Conservation (phyloP, 1,284 basidiomycete genomes). For the Rhodotorula sp. region DNA sequence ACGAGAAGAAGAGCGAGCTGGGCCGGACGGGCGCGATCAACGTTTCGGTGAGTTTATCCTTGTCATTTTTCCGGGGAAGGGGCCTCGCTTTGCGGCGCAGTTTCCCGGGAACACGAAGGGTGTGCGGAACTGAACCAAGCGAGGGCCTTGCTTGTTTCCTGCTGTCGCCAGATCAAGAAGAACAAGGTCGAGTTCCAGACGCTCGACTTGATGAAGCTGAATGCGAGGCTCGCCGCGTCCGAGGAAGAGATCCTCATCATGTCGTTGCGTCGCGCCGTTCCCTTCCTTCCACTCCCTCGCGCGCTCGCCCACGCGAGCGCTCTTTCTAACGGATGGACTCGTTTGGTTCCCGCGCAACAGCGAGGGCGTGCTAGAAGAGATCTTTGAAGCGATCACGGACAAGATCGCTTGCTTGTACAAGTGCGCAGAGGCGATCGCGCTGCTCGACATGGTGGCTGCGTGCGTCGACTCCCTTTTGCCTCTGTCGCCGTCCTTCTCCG, state of each 20-base stretch:
- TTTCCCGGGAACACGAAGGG: too few species aligned
- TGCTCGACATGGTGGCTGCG: slow-evolving; percentile 80
- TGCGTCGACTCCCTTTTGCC: slow-evolving; percentile 8
- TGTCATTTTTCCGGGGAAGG: too few species aligned
- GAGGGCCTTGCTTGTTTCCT: too few species aligned
- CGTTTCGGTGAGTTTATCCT: slow-evolving; percentile 29
- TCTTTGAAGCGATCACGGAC: slow-evolving; percentile 40
- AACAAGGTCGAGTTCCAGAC: slow-evolving; percentile 44
- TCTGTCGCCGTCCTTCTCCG: too few species aligned
- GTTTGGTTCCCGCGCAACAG: neutral
- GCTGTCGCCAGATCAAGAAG: slow-evolving; percentile 36
- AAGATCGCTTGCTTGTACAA: slow-evolving; percentile 43
- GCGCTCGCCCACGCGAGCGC: neutral
- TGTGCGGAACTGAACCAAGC: too few species aligned
- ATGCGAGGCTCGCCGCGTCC: slow-evolving; percentile 41
- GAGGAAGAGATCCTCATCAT: slow-evolving; percentile 45
- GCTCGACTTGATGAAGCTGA: slow-evolving; percentile 45
- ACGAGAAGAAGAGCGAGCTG: slow-evolving; percentile 28
- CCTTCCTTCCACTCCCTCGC: neutral
- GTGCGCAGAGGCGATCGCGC: slow-evolving; percentile 58
- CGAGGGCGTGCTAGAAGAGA: slow-evolving; percentile 42
- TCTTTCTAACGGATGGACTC: neutral
- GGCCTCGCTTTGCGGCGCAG: too few species aligned
- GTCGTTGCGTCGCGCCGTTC: slow-evolving; percentile 9
- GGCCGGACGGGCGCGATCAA: slow-evolving; percentile 36